Evolutionary conservation across 768 basidiomycete species (phyloP).

Genomic region (Leccinum ochraceum): DNA sequence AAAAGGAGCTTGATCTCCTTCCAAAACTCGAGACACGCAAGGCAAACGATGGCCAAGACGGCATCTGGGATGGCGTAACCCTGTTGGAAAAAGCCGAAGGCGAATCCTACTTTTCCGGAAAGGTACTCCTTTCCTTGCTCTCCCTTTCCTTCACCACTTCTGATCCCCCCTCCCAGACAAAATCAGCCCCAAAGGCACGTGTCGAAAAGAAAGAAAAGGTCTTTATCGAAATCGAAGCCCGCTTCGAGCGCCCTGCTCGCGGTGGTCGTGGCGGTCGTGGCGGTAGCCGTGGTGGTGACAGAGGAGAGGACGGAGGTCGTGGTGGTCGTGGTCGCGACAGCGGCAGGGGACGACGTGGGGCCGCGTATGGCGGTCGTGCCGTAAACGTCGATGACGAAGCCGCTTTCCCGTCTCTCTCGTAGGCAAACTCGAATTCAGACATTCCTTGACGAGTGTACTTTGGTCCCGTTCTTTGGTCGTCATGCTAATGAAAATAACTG

Average conservation of each 20-base stretch:
- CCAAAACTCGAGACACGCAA: conserved; percentile 79
- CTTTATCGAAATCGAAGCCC: conserved; percentile 89
- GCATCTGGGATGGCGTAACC: conserved; percentile 71
- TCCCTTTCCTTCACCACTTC: not conserved
- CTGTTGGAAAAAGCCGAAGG: conserved; percentile 65
- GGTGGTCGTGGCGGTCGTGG: conserved; percentile 49
- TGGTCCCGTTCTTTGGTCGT: conserved; percentile 8
- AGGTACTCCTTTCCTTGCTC: conserved; percentile 52
- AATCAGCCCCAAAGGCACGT: conserved; percentile 62
- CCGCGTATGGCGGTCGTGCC: conserved; percentile 37
- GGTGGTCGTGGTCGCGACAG: conserved; percentile 41
- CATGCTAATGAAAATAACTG: conserved; percentile 11
- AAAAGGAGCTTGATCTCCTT: conserved; percentile 52
- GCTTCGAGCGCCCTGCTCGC: conserved; percentile 80
- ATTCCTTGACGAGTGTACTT: conserved; percentile 4
- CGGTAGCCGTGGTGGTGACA: conserved; percentile 39
- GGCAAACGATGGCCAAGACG: conserved; percentile 79
- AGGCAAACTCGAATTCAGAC: conserved; percentile 18
- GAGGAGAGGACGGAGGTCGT: conserved; percentile 51
- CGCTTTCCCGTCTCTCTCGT: conserved; percentile 88
- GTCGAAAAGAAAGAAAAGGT: conserved; percentile 89
- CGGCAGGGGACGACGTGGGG: conserved; percentile 43
- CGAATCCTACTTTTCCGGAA: conserved; percentile 83
- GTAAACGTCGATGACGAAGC: conserved; percentile 80
- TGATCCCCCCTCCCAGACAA: conserved; percentile 47